These are phyloP conservation scores for Stemphylium vesicarium DNA, from an alignment of 2,329 filamentous ascomycete genomes.

Conservation along the genomic window DNA sequence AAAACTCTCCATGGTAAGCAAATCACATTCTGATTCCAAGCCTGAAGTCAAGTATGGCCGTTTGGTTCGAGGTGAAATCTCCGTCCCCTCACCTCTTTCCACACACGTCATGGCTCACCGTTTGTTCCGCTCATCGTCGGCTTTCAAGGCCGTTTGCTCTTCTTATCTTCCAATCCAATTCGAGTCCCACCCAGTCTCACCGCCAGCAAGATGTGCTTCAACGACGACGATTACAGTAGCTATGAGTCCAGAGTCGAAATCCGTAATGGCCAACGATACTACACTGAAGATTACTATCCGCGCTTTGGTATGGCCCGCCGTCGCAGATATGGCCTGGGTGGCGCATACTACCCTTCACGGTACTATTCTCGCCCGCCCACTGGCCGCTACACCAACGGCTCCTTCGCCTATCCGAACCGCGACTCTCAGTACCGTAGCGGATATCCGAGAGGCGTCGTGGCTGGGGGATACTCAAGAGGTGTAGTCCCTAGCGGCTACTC, in stretches of 20 bases:
- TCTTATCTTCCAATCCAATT: background rate
- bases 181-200: background rate
- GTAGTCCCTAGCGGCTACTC: constrained; percentile 8
- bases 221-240: constrained; percentile 18
- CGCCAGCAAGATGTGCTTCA: constrained; percentile 33
- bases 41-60: background rate
- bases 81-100: background rate
- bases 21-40: background rate
- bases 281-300: constrained; percentile 14
- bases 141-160: background rate
- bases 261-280: constrained; percentile 18
- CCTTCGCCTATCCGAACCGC: constrained; percentile 11
- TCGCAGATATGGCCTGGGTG: constrained; percentile 27
- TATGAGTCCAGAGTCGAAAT: constrained; percentile 25
- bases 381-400: constrained; percentile 12
- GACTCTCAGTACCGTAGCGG: constrained; percentile 10
- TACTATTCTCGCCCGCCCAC: constrained; percentile 32
- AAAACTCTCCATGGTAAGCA: background rate
- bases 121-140: constrained; percentile 3
- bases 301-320: constrained; percentile 25
- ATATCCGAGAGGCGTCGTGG: constrained; percentile 1
- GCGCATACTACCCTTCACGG: constrained; percentile 35
- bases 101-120: constrained; percentile 1
- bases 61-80: background rate
- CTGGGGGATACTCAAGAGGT: constrained; percentile 6